These are phyloP conservation scores for Cyamopsis tetragonoloba DNA, from an alignment of 306 rosid species.

Conservation along the genomic window DNA sequence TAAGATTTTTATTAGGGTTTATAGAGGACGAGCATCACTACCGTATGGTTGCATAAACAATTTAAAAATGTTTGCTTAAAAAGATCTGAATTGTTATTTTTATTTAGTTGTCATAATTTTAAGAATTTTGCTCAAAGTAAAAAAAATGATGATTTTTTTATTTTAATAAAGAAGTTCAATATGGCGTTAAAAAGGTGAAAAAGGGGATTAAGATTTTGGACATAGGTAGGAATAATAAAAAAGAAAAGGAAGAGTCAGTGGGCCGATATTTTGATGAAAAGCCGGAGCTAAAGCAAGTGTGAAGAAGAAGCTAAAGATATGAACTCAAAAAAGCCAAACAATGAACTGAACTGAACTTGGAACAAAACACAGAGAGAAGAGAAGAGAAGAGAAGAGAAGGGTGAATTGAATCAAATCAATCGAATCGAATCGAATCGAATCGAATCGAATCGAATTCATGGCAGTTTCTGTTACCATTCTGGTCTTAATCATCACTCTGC, in stretches of 20 bases:
- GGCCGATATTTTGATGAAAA: neutral
- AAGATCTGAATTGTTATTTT: too few relatives aligned
- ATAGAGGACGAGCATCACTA: too few relatives aligned
- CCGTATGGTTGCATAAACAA: too few relatives aligned
- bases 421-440: neutral
- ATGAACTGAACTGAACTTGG: neutral
- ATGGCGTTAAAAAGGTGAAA: neutral
- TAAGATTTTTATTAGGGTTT: too few relatives aligned
- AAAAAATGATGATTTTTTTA: neutral
- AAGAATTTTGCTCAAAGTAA: too few relatives aligned
- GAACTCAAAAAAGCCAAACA: neutral
- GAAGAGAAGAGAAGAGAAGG: neutral
- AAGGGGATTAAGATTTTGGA: neutral
- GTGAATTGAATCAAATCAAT: neutral
- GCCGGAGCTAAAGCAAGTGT: neutral
- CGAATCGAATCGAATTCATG: conserved; percentile 29
- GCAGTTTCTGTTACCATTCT: conserved; percentile 56
- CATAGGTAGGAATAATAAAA: neutral
- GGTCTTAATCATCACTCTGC: conserved; percentile 56
- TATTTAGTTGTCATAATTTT: too few relatives aligned
- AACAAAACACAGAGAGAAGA: neutral
- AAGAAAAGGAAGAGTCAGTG: neutral
- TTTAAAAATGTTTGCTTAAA: too few relatives aligned
- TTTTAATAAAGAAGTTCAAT: neutral
- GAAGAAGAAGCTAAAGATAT: neutral